Conservation (phyloP, 176 grass and related monocot genomes). For the Triticum monococcum region DNA sequence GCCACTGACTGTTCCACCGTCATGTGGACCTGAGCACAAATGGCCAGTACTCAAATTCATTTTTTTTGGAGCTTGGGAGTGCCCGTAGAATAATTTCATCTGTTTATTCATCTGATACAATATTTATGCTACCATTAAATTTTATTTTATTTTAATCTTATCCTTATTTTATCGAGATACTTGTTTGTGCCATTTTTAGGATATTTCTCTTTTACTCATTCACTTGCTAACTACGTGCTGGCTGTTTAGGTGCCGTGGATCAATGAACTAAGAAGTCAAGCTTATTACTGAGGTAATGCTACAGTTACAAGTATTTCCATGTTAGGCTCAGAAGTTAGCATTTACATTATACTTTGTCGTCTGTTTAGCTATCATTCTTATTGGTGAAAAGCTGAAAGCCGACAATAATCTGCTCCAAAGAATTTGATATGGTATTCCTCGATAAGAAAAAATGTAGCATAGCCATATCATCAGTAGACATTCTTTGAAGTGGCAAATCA, state of each 20-base stretch:
- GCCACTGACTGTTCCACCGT: neutral
- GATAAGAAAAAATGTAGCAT: conserved; percentile 8
- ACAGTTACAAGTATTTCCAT: conserved; percentile 1
- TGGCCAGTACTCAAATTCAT: neutral
- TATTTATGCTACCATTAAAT: conserved; percentile 5
- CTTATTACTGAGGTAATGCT: conserved; percentile 13
- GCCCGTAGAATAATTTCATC: neutral
- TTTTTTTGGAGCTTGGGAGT: neutral
- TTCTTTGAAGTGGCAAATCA: neutral
- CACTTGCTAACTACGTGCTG: conserved; percentile 23
- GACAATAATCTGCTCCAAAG: neutral
- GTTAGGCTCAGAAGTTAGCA: neutral
- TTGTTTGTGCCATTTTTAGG: conserved; percentile 4
- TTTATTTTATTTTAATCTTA: conserved; percentile 21
- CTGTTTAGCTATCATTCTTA: neutral
- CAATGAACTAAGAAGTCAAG: conserved; percentile 79
- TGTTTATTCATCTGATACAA: neutral
- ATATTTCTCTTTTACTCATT: conserved; percentile 24
- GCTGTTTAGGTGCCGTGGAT: conserved; percentile 89
- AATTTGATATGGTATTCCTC: neutral
- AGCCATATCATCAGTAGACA: neutral
- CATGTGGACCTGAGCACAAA: neutral
- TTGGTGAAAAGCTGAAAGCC: neutral
- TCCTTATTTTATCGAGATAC: conserved; percentile 4
- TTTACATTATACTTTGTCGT: neutral